Conservation (phyloP, 2,329 filamentous ascomycete species). For the Pseudogymnoascus sp. region DNA sequence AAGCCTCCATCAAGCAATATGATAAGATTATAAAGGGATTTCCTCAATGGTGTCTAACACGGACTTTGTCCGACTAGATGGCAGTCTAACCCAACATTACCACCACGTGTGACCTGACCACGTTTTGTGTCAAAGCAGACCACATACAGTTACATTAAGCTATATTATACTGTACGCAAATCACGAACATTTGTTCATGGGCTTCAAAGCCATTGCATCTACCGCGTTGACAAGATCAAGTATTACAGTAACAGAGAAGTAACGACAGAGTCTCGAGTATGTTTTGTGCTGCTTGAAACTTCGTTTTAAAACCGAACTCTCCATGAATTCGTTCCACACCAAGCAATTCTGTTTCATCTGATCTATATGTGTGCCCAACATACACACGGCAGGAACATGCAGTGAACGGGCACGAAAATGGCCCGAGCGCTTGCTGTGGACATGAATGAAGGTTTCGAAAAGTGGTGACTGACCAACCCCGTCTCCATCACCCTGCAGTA, state of each 20-base stretch:
- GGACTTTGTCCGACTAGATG: neutral
- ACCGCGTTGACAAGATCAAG: neutral
- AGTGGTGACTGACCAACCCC: neutral
- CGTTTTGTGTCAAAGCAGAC: neutral
- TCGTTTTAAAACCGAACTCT: neutral
- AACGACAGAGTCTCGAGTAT: conserved; percentile 1
- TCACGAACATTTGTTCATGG: neutral
- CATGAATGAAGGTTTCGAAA: neutral
- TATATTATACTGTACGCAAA: neutral
- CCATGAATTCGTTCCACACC: neutral
- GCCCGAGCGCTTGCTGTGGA: neutral
- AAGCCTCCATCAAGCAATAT: neutral
- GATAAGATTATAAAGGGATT: conserved; percentile 2
- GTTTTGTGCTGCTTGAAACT: neutral
- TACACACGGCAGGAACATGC: neutral
- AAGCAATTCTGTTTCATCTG: conserved; percentile 3
- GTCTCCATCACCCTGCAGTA: neutral
- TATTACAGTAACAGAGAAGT: neutral
- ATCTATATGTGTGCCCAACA: conserved; percentile 1
- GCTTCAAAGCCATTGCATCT: neutral
- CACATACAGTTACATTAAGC: neutral
- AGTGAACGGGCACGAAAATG: neutral
- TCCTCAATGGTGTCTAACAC: neutral
- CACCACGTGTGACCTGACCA: neutral
- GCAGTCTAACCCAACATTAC: neutral